A percentile compares a stretch with the other conserved stretches of the same genome.
These are phyloP conservation scores for Bipolaris victoriae DNA, from an alignment of 2,329 filamentous ascomycete genomes.

Conservation along the genomic window DNA sequence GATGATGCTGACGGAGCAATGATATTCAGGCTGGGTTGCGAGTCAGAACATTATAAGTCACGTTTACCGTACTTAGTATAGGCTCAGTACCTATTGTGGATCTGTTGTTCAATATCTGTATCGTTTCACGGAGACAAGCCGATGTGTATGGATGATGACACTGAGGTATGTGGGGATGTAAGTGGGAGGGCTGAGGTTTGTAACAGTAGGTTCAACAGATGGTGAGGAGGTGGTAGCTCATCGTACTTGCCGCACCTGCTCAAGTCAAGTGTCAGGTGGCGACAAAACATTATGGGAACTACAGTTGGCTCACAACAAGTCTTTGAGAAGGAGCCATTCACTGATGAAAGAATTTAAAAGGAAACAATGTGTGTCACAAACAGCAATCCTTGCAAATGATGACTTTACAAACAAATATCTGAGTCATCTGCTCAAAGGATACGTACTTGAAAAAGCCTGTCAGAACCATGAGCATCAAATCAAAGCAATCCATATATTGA, in stretches of 20 bases:
- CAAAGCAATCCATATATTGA: neutral
- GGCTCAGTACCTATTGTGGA: neutral
- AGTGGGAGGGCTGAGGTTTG: neutral
- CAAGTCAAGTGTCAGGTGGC: neutral
- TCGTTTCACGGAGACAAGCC: neutral
- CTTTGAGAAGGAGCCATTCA: neutral
- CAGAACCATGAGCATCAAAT: neutral
- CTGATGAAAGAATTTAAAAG: neutral
- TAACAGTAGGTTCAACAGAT: neutral
- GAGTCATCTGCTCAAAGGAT: neutral
- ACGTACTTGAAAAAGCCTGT: neutral
- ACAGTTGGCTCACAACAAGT: neutral
- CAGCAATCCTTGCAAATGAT: neutral
- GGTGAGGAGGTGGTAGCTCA: neutral
- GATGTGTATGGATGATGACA: neutral
- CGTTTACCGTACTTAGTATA: neutral
- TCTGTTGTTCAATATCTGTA: neutral
- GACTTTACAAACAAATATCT: neutral
- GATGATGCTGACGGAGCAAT: neutral
- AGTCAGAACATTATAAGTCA: neutral
- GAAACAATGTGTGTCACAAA: neutral
- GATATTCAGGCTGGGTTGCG: neutral
- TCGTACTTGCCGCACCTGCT: neutral
- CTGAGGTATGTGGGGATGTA: neutral
- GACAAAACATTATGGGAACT: neutral